These are phyloP conservation scores for Synchytrium microbalum DNA, from an alignment of 371 early-diverging fungal species.

Conservation along the genomic window DNA sequence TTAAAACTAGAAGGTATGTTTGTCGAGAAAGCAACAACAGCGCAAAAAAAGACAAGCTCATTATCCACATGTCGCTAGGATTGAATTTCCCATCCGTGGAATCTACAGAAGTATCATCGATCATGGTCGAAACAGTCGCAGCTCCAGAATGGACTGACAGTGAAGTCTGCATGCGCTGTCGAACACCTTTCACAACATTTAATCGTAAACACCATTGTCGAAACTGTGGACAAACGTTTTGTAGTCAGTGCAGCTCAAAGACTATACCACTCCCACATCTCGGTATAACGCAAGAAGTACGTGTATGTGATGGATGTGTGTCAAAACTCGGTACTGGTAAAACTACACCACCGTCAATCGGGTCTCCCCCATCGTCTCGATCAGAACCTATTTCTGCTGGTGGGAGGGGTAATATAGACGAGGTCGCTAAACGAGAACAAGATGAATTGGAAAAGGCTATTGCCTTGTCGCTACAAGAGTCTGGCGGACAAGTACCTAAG, in stretches of 20 bases:
- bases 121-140: constrained; percentile 61
- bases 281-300: constrained; percentile 78
- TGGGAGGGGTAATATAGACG: not conserved
- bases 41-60: constrained; percentile 6
- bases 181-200: constrained; percentile 79
- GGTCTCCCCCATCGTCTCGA: not conserved
- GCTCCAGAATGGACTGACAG: constrained; percentile 95
- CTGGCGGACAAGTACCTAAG: constrained; percentile 39
- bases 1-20: constrained; percentile 64
- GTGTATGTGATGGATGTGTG: constrained; percentile 88
- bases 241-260: constrained; percentile 84
- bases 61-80: constrained; percentile 25
- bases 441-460: constrained; percentile 83
- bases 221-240: constrained; percentile 88
- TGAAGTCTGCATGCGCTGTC: constrained; percentile 84
- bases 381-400: not conserved
- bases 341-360: constrained; percentile 4
- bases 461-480: constrained; percentile 70
- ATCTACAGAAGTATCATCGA: constrained; percentile 34
- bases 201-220: constrained; percentile 97
- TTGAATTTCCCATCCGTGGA: constrained; percentile 51
- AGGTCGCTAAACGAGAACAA: constrained; percentile 47
- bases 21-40: no score
- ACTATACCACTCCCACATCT: constrained; percentile 69
- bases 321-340: constrained; percentile 17